A percentile compares a stretch with the other conserved stretches of the same genome.
Conservation (phyloP, 805 yeast genomes). For the Kluyveromyces wickerhamii region DNA sequence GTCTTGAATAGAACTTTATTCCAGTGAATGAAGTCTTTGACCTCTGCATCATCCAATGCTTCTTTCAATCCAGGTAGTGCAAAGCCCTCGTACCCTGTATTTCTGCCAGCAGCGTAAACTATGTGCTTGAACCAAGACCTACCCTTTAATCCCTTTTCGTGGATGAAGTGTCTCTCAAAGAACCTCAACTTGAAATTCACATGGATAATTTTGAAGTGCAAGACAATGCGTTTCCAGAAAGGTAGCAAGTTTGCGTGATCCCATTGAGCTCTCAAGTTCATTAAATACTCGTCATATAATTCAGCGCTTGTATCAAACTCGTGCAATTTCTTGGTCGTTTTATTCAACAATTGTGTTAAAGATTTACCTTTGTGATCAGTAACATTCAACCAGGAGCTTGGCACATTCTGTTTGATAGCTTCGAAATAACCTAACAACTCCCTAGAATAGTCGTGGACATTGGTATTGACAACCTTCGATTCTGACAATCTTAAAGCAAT, state of each 20-base stretch:
- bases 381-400: slow-evolving; percentile 32
- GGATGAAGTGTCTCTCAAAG: slow-evolving; percentile 39
- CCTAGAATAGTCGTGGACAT: slow-evolving; percentile 33
- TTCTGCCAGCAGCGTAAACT: slow-evolving; percentile 46
- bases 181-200: slow-evolving; percentile 33
- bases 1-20: slow-evolving; percentile 10
- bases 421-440: slow-evolving; percentile 33
- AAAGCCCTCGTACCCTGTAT: slow-evolving; percentile 50
- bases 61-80: slow-evolving; percentile 46
- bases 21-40: slow-evolving; percentile 30
- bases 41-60: slow-evolving; percentile 41
- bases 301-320: slow-evolving; percentile 17
- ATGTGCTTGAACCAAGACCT: slow-evolving; percentile 50
- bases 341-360: slow-evolving; percentile 24
- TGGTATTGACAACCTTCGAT: slow-evolving; percentile 33
- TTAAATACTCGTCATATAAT: slow-evolving; percentile 21
- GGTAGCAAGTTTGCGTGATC: slow-evolving; percentile 26
- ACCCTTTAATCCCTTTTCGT: slow-evolving; percentile 37
- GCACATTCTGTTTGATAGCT: slow-evolving; percentile 31
- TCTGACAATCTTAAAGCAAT: slow-evolving; percentile 43
- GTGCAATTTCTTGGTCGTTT: slow-evolving; percentile 23
- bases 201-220: slow-evolving; percentile 19
- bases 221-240: slow-evolving; percentile 26
- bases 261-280: slow-evolving; percentile 20
- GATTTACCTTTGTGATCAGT: slow-evolving; percentile 10